These are phyloP conservation scores for Ceratobasidium sp. DNA, from an alignment of 1,284 basidiomycete species.

Conservation along the genomic window DNA sequence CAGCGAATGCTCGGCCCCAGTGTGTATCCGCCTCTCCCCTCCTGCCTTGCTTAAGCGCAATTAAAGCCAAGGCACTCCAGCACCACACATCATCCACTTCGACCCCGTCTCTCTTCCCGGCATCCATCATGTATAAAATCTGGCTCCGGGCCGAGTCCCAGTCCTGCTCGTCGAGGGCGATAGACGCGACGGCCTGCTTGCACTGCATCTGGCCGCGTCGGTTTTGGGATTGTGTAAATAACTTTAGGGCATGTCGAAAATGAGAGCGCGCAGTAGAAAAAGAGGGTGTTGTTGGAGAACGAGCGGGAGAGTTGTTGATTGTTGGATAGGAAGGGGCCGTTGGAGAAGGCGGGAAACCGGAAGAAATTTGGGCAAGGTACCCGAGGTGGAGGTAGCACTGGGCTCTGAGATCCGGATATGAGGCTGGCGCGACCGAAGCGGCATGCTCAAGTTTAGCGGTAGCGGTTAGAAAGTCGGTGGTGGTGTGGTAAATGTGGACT, in stretches of 20 bases:
- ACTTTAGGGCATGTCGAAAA: constrained; percentile 34
- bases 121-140: constrained; percentile 39
- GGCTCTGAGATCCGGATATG: constrained; percentile 36
- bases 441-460: constrained; percentile 58
- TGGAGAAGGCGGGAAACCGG: constrained; percentile 12
- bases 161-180: constrained; percentile 37
- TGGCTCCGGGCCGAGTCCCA: constrained; percentile 42
- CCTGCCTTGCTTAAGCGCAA: constrained; percentile 28
- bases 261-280: constrained; percentile 31
- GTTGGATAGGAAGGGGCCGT: background rate
- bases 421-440: constrained; percentile 16
- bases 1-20: constrained; percentile 15
- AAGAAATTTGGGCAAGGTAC: constrained; percentile 25
- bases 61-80: constrained; percentile 30
- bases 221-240: constrained; percentile 26
- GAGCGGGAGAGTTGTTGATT: background rate
- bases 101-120: constrained; percentile 30
- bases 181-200: constrained; percentile 36
- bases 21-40: constrained; percentile 24
- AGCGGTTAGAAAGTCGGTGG: constrained; percentile 58
- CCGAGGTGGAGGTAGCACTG: constrained; percentile 39
- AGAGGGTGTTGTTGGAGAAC: constrained; percentile 11
- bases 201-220: constrained; percentile 26
- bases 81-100: constrained; percentile 41
- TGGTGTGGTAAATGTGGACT: constrained; percentile 58